Percentiles rank a stretch among this genome's conserved stretches.
phyloP scores from a whole-genome alignment of 345 rosid genomes.

The Balakata baccata region DNA sequence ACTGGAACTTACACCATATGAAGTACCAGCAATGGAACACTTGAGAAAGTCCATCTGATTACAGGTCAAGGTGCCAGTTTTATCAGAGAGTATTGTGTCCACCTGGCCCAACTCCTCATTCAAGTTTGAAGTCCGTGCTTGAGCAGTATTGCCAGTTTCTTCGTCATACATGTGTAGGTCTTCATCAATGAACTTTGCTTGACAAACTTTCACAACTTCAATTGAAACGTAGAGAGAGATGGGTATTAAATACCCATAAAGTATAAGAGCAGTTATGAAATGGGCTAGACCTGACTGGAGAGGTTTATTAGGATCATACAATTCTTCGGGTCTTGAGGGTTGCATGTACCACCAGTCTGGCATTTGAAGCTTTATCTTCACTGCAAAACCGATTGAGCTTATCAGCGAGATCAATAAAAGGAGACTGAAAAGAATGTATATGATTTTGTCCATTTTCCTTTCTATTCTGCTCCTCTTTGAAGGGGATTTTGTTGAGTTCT shows the following conservation, averaged over 20 bases:
- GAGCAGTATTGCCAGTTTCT: slow-evolving; percentile 77
- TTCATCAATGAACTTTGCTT: slow-evolving; percentile 87
- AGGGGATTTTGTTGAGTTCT: slow-evolving; percentile 81
- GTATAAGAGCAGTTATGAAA: slow-evolving; percentile 86
- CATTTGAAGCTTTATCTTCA: slow-evolving; percentile 70
- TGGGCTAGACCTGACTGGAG: slow-evolving; percentile 67
- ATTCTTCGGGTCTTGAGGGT: slow-evolving; percentile 44
- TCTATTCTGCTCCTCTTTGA: slow-evolving; percentile 86
- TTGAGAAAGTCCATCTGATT: slow-evolving; percentile 98
- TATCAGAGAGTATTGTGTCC: slow-evolving; percentile 93
- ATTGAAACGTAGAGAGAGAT: slow-evolving; percentile 96
- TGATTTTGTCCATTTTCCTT: slow-evolving; percentile 85
- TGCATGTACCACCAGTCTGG: slow-evolving; percentile 79
- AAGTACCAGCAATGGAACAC: slow-evolving; percentile 86
- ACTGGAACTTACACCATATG: slow-evolving; percentile 65
- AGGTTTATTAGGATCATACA: slow-evolving; percentile 61
- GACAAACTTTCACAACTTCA: slow-evolving; percentile 94
- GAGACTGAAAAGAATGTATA: slow-evolving; percentile 70
- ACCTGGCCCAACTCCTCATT: slow-evolving; percentile 99
- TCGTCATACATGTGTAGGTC: slow-evolving; percentile 87
- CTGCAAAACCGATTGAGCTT: slow-evolving; percentile 84
- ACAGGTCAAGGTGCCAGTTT: slow-evolving; percentile 98
- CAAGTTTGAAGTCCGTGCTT: slow-evolving; percentile 90
- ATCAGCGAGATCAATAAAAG: slow-evolving; percentile 67
- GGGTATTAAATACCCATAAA: slow-evolving; percentile 95